phyloP scores from a whole-genome alignment of 441 rosid species.

The Croton laevigatus region DNA sequence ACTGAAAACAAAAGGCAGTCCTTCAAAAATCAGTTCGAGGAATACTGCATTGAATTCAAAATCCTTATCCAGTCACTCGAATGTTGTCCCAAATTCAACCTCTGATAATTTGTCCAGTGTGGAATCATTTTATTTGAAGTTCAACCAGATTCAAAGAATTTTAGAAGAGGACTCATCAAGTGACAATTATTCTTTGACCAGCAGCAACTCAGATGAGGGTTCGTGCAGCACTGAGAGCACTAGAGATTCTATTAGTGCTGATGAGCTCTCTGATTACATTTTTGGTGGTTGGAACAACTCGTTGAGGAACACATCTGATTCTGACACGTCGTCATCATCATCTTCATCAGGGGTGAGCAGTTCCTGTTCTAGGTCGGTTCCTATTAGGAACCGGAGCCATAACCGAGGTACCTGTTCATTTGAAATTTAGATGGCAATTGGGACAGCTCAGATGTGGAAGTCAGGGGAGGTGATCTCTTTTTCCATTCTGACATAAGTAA shows the following conservation, averaged over 20 bases:
- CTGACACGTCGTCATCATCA: slow-evolving; percentile 56
- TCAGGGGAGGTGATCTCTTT: slow-evolving; percentile 35
- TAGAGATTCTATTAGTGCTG: slow-evolving; percentile 58
- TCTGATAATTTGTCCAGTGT: slow-evolving; percentile 36
- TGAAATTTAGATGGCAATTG: not conserved
- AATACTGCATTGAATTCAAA: slow-evolving; percentile 28
- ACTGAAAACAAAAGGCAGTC: slow-evolving; percentile 33
- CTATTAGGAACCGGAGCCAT: too few species aligned
- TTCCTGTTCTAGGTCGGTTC: too few species aligned
- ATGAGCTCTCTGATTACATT: slow-evolving; percentile 70
- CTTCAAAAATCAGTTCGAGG: slow-evolving; percentile 31
- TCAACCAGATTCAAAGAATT: slow-evolving; percentile 54
- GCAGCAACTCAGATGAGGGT: slow-evolving; percentile 88
- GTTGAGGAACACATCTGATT: slow-evolving; percentile 47
- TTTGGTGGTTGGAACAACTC: slow-evolving; percentile 62
- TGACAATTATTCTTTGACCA: slow-evolving; percentile 75
- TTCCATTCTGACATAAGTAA: slow-evolving; percentile 40
- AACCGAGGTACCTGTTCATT: too few species aligned
- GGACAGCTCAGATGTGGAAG: slow-evolving; percentile 28
- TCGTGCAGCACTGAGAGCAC: slow-evolving; percentile 89
- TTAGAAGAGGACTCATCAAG: slow-evolving; percentile 83
- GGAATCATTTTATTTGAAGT: slow-evolving; percentile 65
- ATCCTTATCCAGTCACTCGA: slow-evolving; percentile 27
- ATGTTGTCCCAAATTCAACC: slow-evolving; percentile 27
- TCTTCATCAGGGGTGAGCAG: slow-evolving; percentile 40